Base-by-base conservation (phyloP, 129 eudicot genomes). In the Lactuca sativa region DNA sequence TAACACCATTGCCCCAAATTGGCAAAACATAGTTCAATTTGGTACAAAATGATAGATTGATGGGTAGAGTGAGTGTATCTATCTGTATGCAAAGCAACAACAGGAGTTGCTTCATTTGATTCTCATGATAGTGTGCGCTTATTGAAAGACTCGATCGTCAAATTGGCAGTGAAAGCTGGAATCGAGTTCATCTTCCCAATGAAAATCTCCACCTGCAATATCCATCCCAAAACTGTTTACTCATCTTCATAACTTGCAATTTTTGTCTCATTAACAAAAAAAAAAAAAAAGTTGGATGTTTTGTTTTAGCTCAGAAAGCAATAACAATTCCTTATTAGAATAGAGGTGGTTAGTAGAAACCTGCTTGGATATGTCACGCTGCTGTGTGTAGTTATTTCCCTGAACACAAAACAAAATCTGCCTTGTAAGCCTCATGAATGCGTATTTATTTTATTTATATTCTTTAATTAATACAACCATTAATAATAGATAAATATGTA, bases 121-220 rank as follows among this genome's bases (percentile, higher is more conserved):
- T 11, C 61, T 91, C 80, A 92, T 9, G 95, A 89, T 7, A 92
- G 85, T 9, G 98, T 92, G 48, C 98, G 84, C 85, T 83, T 89
- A 69, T 89, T 92, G 79, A 92, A 92, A 69, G 98, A 92, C 71
- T 92, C 98, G 6, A 92, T 86, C 4, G 98, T 92, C 79, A 92
- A 81, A 73, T 92, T 92, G 69, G 98, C 95, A 17, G 98, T 89
- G 76, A 89, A 92, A 66, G 98, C 98, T 6, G 96, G 98, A 73
- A 92, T 81, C 0, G 96, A 92, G 71, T 89, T 92, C 84, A 92
- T 52, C 82, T 89, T 89, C 59, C 88, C 67, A 54, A 92, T 70
- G 69, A 86, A 89, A 71, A 92, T 85, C 68, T 86, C 98, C 53
- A 92, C 91, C 95, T 92, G 83, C 30, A 25, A 25, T 25, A 25